Evolutionary conservation across 2,329 filamentous ascomycete species (phyloP).

Genomic region (Triangularia setosa): DNA sequence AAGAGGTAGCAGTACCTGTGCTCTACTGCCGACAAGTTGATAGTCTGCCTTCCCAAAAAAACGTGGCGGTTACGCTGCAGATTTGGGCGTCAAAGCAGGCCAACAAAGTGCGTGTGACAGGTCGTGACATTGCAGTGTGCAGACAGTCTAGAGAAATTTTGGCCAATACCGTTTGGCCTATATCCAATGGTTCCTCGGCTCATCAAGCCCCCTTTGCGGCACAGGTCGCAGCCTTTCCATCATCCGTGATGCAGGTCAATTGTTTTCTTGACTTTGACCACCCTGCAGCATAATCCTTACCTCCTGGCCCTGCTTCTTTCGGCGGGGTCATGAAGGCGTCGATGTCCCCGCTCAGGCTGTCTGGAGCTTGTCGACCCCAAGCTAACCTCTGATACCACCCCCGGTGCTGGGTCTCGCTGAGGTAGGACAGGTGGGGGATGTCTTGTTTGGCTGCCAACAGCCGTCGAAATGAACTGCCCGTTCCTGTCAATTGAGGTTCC

Average conservation of each 20-base stretch:
- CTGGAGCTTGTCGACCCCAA: background rate
- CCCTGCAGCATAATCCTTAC: background rate
- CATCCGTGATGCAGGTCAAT: background rate
- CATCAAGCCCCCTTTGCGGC: background rate
- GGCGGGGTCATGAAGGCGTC: background rate
- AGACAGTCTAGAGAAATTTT: background rate
- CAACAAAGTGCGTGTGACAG: background rate
- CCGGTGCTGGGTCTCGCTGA: background rate
- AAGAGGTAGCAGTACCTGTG: background rate
- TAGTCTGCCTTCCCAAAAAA: background rate
- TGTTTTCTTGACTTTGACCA: background rate
- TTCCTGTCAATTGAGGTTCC: background rate
- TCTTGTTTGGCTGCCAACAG: background rate
- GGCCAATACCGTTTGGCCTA: background rate
- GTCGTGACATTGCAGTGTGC: background rate
- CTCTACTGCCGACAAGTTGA: background rate
- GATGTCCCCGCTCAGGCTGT: background rate
- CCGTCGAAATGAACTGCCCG: background rate
- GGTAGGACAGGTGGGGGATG: background rate
- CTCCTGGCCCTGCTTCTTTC: background rate
- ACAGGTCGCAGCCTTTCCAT: background rate
- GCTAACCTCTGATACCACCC: background rate
- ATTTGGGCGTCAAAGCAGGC: background rate
- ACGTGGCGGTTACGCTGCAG: background rate
- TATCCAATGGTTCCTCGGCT: background rate